Percentiles rank a stretch among this genome's conserved stretches.
Conservation (phyloP, 768 basidiomycete species). For the Tricholoma matsutake region DNA sequence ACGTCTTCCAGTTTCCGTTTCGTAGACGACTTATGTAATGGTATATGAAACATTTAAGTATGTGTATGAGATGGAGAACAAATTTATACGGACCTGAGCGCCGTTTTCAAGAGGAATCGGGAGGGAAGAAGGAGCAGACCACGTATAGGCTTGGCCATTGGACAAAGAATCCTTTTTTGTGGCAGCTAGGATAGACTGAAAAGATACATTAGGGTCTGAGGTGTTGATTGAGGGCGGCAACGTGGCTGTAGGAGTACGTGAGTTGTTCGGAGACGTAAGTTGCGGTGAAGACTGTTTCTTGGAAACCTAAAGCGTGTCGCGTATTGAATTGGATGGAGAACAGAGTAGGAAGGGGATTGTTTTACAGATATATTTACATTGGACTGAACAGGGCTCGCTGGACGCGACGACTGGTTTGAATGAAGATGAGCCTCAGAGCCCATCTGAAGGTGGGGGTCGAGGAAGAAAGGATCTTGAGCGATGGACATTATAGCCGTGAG, state of each 20-base stretch:
- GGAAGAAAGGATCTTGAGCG: constrained; percentile 45
- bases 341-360: constrained; percentile 23
- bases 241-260: constrained; percentile 24
- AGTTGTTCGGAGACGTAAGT: constrained; percentile 13
- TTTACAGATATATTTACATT: constrained; percentile 31
- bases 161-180: constrained; percentile 41
- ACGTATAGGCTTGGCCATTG: constrained; percentile 39
- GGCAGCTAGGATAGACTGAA: constrained; percentile 52
- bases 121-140: constrained; percentile 29
- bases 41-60: constrained; percentile 7
- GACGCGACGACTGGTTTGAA: constrained; percentile 16
- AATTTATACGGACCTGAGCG: constrained; percentile 35
- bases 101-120: constrained; percentile 27
- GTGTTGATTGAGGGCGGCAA: constrained; percentile 21
- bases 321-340: constrained; percentile 22
- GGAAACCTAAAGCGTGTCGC: constrained; percentile 29
- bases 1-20: constrained; percentile 78
- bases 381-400: constrained; percentile 14
- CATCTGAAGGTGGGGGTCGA: constrained; percentile 45
- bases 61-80: constrained; percentile 2
- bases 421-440: constrained; percentile 20
- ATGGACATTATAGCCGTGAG: constrained; percentile 46
- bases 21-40: constrained; percentile 32
- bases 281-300: constrained; percentile 24
- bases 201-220: constrained; percentile 43